Conservation (phyloP, 164 flowering plant genomes). For the Vitis riparia region DNA sequence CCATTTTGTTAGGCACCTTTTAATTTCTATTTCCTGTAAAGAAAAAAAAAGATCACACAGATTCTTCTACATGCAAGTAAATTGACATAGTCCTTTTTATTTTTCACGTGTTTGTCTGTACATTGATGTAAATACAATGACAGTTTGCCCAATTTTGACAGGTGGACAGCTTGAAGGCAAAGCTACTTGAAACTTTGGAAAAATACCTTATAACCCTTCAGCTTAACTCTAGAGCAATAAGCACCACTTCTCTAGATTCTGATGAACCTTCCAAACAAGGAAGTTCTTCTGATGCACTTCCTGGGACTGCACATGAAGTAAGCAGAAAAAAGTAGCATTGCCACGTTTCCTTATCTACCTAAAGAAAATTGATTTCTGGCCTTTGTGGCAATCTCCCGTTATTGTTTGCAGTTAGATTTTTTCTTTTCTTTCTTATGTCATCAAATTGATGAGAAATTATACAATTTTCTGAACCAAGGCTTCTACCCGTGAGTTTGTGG, state of each 20-base stretch:
- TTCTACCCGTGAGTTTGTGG: slow-evolving; percentile 69
- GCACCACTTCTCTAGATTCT: slow-evolving; percentile 26
- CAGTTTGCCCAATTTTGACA: slow-evolving; percentile 28
- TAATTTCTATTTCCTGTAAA: too few species aligned
- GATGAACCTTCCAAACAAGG: slow-evolving; percentile 42
- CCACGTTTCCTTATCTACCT: background rate
- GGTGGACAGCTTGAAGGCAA: slow-evolving; percentile 83
- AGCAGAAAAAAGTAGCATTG: slow-evolving; percentile 11
- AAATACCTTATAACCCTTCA: slow-evolving; percentile 60
- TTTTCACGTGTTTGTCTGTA: background rate
- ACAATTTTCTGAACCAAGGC: slow-evolving; percentile 33
- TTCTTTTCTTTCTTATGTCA: too few species aligned
- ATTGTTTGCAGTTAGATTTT: too few species aligned
- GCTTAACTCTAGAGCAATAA: slow-evolving; percentile 41
- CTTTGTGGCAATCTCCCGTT: too few species aligned
- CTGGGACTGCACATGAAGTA: slow-evolving; percentile 45
- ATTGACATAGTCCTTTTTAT: background rate
- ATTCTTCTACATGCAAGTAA: background rate
- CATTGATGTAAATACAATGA: slow-evolving; percentile 13
- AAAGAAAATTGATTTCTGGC: too few species aligned
- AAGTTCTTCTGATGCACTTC: slow-evolving; percentile 25
- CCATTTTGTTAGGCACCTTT: too few species aligned
- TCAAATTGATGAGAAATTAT: too few species aligned
- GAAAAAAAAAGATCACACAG: background rate
- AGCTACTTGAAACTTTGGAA: slow-evolving; percentile 78